Evolutionary conservation across 495 filamentous ascomycete genomes (phyloP).

Genomic region (Alectoria sarmentosa): DNA sequence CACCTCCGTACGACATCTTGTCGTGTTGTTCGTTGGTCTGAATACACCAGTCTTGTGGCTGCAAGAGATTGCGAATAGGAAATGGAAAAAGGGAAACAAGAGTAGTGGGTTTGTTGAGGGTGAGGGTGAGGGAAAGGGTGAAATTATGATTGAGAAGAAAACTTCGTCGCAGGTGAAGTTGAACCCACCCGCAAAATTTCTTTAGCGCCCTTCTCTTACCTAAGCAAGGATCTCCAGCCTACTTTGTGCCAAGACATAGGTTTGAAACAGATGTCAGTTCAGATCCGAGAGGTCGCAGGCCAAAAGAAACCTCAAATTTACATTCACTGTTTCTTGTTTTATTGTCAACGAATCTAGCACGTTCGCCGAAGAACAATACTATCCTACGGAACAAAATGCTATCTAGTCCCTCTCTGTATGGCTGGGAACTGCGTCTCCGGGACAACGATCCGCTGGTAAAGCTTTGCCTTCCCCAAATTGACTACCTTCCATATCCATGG

Average conservation of each 20-base stretch:
- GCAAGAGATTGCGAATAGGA: not conserved
- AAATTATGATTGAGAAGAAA: not conserved
- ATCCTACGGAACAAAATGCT: not conserved
- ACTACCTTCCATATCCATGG: too few relatives aligned
- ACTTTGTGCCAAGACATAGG: not conserved
- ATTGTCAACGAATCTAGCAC: too few relatives aligned
- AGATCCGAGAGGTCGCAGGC: too few relatives aligned
- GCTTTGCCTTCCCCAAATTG: not conserved
- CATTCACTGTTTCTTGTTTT: too few relatives aligned
- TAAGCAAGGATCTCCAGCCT: not conserved
- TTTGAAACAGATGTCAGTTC: too few relatives aligned
- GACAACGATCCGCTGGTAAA: not conserved
- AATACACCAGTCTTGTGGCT: not conserved
- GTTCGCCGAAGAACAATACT: too few relatives aligned
- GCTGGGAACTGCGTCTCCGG: not conserved
- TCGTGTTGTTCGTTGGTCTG: not conserved
- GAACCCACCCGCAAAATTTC: conserved; percentile 17
- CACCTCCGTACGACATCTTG: conserved; percentile 69
- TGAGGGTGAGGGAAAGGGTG: not conserved
- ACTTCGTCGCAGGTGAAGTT: conserved; percentile 5
- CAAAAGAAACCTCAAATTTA: too few relatives aligned
- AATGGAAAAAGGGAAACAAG: not conserved
- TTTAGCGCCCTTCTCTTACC: conserved; percentile 7
- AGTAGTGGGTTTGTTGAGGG: not conserved
- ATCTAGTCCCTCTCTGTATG: not conserved